phyloP scores from a whole-genome alignment of 352 stramenopile genomes.

The Saprolegnia parasitica region DNA sequence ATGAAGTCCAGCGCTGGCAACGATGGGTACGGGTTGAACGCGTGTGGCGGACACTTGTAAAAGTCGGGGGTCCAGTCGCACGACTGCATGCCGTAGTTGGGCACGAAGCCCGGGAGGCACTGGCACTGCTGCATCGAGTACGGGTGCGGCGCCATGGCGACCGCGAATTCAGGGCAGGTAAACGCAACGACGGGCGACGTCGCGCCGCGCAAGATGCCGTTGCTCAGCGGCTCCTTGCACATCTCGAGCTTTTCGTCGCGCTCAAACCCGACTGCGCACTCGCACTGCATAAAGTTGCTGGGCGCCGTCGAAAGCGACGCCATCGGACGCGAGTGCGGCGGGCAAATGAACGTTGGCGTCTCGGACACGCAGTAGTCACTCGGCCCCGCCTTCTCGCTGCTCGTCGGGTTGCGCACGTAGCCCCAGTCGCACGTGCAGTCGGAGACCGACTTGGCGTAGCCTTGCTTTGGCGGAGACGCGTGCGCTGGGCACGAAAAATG shows the following conservation, averaged over 20 bases:
- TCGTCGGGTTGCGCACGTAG: constrained; percentile 45
- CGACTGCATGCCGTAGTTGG: constrained; percentile 17
- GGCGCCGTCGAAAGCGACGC: constrained; percentile 37
- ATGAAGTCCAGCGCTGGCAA: constrained; percentile 35
- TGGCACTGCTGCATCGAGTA: constrained; percentile 72
- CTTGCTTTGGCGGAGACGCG: constrained; percentile 36
- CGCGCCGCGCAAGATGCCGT: background rate
- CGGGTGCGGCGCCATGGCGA: constrained; percentile 43
- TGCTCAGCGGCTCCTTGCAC: constrained; percentile 34
- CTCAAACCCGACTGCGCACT: constrained; percentile 48
- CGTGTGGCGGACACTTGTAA: constrained; percentile 59
- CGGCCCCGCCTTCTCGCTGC: constrained; percentile 17
- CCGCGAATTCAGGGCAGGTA: constrained; percentile 56
- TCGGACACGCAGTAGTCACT: constrained; percentile 48
- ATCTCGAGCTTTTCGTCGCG: constrained; percentile 57
- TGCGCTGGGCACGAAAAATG: constrained; percentile 40
- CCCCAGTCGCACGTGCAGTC: constrained; percentile 76
- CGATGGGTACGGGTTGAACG: constrained; percentile 39
- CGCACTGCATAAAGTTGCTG: constrained; percentile 68
- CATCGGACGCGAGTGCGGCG: constrained; percentile 47
- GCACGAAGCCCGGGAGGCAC: constrained; percentile 56
- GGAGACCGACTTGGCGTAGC: constrained; percentile 43
- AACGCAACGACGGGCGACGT: constrained; percentile 29
- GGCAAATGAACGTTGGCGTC: constrained; percentile 52
- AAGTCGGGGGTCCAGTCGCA: constrained; percentile 28